Conservation (phyloP, 2,329 filamentous ascomycete species). For the Chalara sp. region DNA sequence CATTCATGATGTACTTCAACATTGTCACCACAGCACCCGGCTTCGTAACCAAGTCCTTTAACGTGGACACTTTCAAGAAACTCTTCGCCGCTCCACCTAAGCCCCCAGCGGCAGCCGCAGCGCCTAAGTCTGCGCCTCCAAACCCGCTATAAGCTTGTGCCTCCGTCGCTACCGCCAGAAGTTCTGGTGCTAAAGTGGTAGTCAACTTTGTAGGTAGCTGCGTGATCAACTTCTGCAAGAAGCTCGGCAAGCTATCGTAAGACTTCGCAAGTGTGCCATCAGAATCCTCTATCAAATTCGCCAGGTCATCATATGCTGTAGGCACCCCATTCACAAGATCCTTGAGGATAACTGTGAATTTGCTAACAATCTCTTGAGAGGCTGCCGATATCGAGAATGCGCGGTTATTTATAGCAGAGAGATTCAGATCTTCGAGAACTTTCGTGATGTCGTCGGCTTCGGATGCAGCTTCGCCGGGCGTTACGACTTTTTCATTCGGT, state of each 20-base stretch:
- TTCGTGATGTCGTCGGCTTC: constrained; percentile 68
- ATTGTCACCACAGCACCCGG: constrained; percentile 80
- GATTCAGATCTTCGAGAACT: constrained; percentile 78
- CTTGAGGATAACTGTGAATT: constrained; percentile 86
- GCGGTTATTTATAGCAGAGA: constrained; percentile 77
- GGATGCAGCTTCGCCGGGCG: constrained; percentile 32
- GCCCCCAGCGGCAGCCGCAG: constrained; percentile 17
- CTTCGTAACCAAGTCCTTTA: constrained; percentile 77
- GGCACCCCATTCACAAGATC: constrained; percentile 89
- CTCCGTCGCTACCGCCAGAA: constrained; percentile 73
- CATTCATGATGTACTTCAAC: constrained; percentile 84
- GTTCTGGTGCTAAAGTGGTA: constrained; percentile 67
- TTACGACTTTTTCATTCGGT: constrained; percentile 30
- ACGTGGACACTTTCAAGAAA: constrained; percentile 61
- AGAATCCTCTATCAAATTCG: constrained; percentile 50
- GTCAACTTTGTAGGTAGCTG: constrained; percentile 79
- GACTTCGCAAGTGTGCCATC: constrained; percentile 52
- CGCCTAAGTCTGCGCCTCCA: constrained; percentile 2
- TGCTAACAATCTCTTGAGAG: constrained; percentile 71
- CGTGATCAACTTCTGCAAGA: constrained; percentile 80
- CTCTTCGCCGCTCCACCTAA: constrained; percentile 55
- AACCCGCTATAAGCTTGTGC: constrained; percentile 40
- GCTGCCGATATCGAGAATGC: constrained; percentile 81
- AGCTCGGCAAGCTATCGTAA: constrained; percentile 64
- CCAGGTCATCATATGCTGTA: constrained; percentile 88